Evolutionary conservation across 148 eudicot species (phyloP), one percentile per base, ranked within the genome.

Genomic region (Rhododendron williamsianum): DNA sequence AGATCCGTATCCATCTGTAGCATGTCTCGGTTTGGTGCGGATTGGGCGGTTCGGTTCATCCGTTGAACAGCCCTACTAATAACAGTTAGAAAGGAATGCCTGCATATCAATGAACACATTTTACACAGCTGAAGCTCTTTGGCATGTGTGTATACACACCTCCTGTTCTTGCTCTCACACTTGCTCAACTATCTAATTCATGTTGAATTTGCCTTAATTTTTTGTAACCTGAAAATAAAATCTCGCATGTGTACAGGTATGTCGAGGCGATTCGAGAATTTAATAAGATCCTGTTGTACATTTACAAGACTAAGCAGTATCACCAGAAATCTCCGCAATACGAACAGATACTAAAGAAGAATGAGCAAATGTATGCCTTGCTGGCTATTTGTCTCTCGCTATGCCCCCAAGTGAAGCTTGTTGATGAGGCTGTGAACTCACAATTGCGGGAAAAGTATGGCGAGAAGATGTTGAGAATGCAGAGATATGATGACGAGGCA

Each of bases 291-390:
- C 93, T 97, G 7, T 63, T 94, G 84, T 97, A 97, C 89, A 95
- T 97, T 80, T 92, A 86, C 91, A 97, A 97, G 93, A 97, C 93
- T 15, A 97, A 97, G 90, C 96, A 94, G 81, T 93, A 87, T 88
- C 98, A 97, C 89, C 94, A 95, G 89, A 97, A 95, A 87, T 97
- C 99, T 56, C 94, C 98, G 4, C 98, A 97, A 86, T 95, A 93
- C 87, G 99, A 97, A 86, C 99, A 94, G 87, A 95, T 97, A 88
- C 87, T 97, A 82, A 97, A 97, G 94, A 97, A 97, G 90, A 97
- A 94, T 88, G 99, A 97, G 93, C 99, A 97, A 91, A 97, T 95
- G 99, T 97, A 97, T 92, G 99, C 99, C 35, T 87, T 97, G 90
- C 90, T 95, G 81, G 98, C 99, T 41, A 87, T 94, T 76, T 90